Evolutionary conservation across 768 basidiomycete genomes (phyloP).

Genomic region (Boletellus emodensis): DNA sequence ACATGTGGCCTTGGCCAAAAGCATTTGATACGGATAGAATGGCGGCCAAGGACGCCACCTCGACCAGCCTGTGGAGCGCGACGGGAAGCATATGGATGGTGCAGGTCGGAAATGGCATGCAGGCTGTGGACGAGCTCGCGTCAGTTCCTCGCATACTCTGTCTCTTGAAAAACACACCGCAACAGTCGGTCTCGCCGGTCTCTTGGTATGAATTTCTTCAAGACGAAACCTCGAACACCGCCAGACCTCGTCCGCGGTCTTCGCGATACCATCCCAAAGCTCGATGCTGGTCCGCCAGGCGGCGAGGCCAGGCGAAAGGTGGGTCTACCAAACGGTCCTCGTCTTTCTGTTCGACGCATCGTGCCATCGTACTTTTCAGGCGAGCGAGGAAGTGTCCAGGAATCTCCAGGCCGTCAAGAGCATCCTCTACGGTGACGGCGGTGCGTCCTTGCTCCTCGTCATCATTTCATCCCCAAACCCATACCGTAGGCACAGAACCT

Average conservation of each 20-base stretch:
- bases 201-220: conserved; percentile 91
- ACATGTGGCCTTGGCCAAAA: too few species aligned
- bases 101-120: conserved; percentile 9
- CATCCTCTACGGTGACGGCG: conserved; percentile 84
- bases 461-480: conserved; percentile 4
- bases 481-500: conserved; percentile 49
- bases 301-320: conserved; percentile 81
- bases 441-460: conserved; percentile 38
- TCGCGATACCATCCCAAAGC: conserved; percentile 70
- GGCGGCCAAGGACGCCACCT: too few species aligned
- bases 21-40: too few species aligned
- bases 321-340: conserved; percentile 16
- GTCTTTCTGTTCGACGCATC: neutral
- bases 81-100: neutral
- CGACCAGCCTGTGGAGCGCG: neutral
- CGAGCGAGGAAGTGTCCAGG: conserved; percentile 85
- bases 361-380: conserved; percentile 41
- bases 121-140: conserved; percentile 8
- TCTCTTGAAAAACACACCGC: neutral
- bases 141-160: neutral
- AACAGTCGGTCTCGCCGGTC: neutral
- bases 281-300: conserved; percentile 72
- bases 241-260: conserved; percentile 82
- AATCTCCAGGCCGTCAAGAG: conserved; percentile 87
- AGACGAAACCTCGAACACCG: conserved; percentile 82